Evolutionary conservation across 192 early-diverging fungal genomes (phyloP), one percentile per base, ranked within the genome.

Genomic region (Coemansia pectinata): DNA sequence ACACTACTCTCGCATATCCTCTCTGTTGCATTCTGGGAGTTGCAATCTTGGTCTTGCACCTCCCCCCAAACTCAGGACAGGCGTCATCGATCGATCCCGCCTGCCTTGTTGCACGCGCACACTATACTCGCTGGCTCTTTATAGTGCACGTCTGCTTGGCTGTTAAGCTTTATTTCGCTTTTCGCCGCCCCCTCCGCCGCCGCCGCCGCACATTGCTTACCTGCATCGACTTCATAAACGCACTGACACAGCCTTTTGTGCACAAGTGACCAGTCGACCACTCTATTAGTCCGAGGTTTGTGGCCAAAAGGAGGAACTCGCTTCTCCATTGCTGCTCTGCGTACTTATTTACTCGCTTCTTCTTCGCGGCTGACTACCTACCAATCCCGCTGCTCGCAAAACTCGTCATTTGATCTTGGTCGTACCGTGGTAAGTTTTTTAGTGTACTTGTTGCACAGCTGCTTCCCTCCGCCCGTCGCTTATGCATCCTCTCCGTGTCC

Each of bases 111-210:
- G 59, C 55, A 58, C 55, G 29, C 55, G 59, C 59, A 66, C 78
- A 81, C 78, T 81, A 81, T 81, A 76, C 70, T 66, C 40, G 71
- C 71, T 73, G 66, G 71, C 53, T 42, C 61, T 59, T 69, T 62
- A 78, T 74, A 80, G 78, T 74, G 73, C 63, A 21, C 40, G 34
- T 23, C 59, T 61, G 59, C 38, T 25, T 61, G 59, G 66, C 55
- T 29, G 53, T 27, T 41, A n/a, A 31, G 33, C 40, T 59, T 41
- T 67, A 41, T 33, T 59, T 29, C 39, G 62, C 25, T 40, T 42
- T 50, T 65, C 59, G 59, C 21, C 59, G 59, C 52, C 34, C 34
- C 34, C 34, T 36, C 34, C 59, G 38, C 21, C 59, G 38, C 47
- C 21, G 8, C 45, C 45, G 17, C 47, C 47, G 19, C 47, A 3